Conservation (phyloP, 2,329 filamentous ascomycete genomes). For the Lasiodiplodia hormozganensis region DNA sequence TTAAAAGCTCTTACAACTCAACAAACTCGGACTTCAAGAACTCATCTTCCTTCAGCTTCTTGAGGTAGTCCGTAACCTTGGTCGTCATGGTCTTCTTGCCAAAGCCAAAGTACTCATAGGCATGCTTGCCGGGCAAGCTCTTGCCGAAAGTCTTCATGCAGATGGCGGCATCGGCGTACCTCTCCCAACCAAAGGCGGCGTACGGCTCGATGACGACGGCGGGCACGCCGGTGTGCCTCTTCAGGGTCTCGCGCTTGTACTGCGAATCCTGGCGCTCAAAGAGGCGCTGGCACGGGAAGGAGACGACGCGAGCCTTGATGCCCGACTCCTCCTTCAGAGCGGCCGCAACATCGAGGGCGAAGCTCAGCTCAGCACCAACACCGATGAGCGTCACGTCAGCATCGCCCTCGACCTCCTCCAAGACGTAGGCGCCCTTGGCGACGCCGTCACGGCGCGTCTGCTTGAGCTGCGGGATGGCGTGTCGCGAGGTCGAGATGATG, state of each 20-base stretch:
- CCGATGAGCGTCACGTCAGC: slow-evolving; percentile 59
- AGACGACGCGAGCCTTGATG: slow-evolving; percentile 55
- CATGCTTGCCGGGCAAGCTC: slow-evolving; percentile 60
- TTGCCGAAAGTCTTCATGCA: slow-evolving; percentile 64
- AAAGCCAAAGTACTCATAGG: slow-evolving; percentile 65
- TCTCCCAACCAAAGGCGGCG: slow-evolving; percentile 64
- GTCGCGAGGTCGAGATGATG: slow-evolving; percentile 59
- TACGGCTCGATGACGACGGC: slow-evolving; percentile 68
- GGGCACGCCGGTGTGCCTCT: slow-evolving; percentile 51
- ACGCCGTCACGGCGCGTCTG: slow-evolving; percentile 52
- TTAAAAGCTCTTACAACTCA: slow-evolving; percentile 35
- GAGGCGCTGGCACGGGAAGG: slow-evolving; percentile 58
- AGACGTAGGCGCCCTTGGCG: slow-evolving; percentile 55
- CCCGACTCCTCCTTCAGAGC: slow-evolving; percentile 46
- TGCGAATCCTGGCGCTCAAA: slow-evolving; percentile 56
- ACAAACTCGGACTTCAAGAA: slow-evolving; percentile 40
- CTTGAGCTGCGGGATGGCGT: slow-evolving; percentile 50
- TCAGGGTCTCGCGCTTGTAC: slow-evolving; percentile 57
- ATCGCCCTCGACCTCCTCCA: slow-evolving; percentile 49
- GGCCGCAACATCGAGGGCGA: slow-evolving; percentile 53
- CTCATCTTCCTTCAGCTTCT: slow-evolving; percentile 45
- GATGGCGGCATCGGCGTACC: slow-evolving; percentile 64
- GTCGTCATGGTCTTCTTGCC: slow-evolving; percentile 54
- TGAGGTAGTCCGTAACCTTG: slow-evolving; percentile 48
- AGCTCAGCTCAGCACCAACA: slow-evolving; percentile 58